Conservation (phyloP, 1,139 yeast genomes). For the Candida pseudoviswanathii region DNA sequence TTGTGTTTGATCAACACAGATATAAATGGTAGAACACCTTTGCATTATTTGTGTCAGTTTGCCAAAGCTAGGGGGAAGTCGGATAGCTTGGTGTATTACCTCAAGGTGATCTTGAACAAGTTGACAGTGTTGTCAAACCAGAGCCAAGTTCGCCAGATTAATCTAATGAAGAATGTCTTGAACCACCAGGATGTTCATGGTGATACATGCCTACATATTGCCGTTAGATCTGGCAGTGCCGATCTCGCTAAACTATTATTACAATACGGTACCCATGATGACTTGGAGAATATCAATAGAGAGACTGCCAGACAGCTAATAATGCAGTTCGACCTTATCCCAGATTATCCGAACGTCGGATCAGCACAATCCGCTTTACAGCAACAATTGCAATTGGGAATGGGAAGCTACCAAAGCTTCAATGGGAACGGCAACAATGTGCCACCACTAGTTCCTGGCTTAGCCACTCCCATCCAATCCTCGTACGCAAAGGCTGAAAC, state of each 20-base stretch:
- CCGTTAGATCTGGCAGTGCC: conserved; percentile 47
- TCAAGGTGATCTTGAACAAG: conserved; percentile 41
- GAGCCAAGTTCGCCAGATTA: conserved; percentile 31
- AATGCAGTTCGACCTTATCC: conserved; percentile 27
- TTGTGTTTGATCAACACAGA: conserved; percentile 74
- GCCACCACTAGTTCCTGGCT: conserved; percentile 13
- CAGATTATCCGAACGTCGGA: conserved; percentile 14
- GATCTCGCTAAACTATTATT: conserved; percentile 43
- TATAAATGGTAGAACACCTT: conserved; percentile 68
- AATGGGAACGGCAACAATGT: conserved; percentile 9
- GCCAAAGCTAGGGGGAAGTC: conserved; percentile 52
- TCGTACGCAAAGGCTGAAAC: conserved; percentile 32
- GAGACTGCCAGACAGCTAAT: conserved; percentile 41
- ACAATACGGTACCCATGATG: conserved; percentile 51
- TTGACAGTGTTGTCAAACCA: conserved; percentile 34
- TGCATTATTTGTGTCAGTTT: conserved; percentile 71
- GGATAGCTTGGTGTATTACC: conserved; percentile 44
- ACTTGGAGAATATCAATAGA: conserved; percentile 41
- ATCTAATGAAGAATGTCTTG: conserved; percentile 59
- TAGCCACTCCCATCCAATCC: conserved; percentile 46
- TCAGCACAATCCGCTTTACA: conserved; percentile 13
- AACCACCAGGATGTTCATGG: conserved; percentile 73
- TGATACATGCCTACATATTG: conserved; percentile 68
- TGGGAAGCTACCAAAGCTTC: conserved; percentile 12
- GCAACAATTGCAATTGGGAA: conserved; percentile 14